Evolutionary conservation across 208 protist genomes (phyloP).

Genomic region (Phytomonas sp.): DNA sequence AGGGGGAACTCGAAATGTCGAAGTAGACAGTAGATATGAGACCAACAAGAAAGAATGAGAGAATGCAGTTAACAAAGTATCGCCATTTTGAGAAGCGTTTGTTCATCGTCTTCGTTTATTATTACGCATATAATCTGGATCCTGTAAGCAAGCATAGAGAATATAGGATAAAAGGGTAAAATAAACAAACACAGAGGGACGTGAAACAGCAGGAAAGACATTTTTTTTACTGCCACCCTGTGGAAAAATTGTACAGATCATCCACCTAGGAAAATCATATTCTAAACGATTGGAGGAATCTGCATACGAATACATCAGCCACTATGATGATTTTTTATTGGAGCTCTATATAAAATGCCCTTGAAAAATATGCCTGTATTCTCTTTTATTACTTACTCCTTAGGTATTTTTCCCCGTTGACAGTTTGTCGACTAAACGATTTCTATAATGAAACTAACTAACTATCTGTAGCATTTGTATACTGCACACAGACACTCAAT

Average conservation of each 20-base stretch:
- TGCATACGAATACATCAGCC: not conserved
- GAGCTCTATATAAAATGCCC: not conserved
- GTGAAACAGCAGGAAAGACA: not conserved
- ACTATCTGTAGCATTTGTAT: not conserved
- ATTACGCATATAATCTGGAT: not conserved
- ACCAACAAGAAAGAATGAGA: conserved; percentile 39
- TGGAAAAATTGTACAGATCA: not conserved
- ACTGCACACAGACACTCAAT: not conserved
- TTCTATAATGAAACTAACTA: not conserved
- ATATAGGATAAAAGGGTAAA: not conserved
- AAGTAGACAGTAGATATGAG: conserved; percentile 46
- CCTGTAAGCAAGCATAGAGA: not conserved
- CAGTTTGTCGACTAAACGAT: not conserved
- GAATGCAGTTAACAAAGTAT: conserved; percentile 50
- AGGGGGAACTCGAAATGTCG: conserved; percentile 57
- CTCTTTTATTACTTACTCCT: not conserved
- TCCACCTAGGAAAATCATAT: not conserved
- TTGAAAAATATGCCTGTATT: not conserved
- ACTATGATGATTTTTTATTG: not conserved
- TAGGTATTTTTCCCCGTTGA: too few relatives aligned
- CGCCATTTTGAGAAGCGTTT: conserved; percentile 42
- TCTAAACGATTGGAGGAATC: not conserved
- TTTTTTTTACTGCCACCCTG: not conserved
- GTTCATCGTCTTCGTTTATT: conserved; percentile 18
- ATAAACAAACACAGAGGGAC: not conserved